phyloP scores from a whole-genome alignment of 116 monocot species.

The Zostera marina region DNA sequence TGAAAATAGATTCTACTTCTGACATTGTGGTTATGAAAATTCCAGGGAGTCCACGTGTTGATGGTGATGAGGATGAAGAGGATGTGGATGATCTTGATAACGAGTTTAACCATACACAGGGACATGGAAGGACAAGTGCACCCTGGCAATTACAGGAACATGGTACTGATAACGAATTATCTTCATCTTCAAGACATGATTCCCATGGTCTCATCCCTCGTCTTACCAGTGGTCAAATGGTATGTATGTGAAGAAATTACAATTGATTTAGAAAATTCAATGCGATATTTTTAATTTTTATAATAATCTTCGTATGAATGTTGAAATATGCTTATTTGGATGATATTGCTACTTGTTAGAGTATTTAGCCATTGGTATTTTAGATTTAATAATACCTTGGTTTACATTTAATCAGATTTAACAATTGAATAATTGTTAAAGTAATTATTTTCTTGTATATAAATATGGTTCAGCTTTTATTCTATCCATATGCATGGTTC shows the following conservation, averaged over 20 bases:
- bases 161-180: conserved; percentile 48
- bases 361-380: too few species aligned
- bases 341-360: too few species aligned
- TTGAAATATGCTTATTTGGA: too few species aligned
- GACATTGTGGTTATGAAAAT: conserved; percentile 1
- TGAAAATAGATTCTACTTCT: not conserved
- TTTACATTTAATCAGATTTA: too few species aligned
- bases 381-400: too few species aligned
- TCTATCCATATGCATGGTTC: too few species aligned
- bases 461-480: too few species aligned
- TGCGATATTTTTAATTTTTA: not conserved
- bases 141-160: conserved; percentile 13
- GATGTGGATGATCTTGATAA: conserved; percentile 17
- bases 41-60: conserved; percentile 15
- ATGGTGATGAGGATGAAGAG: conserved; percentile 17
- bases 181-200: conserved; percentile 63
- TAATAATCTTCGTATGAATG: too few species aligned
- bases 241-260: conserved; percentile 7
- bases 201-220: conserved; percentile 35
- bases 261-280: not conserved
- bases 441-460: too few species aligned
- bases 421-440: too few species aligned
- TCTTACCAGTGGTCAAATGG: conserved; percentile 55
- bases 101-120: conserved; percentile 16
- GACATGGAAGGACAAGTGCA: conserved; percentile 25